Conservation (phyloP, 805 yeast genomes). For the Spathaspora passalidarum region DNA sequence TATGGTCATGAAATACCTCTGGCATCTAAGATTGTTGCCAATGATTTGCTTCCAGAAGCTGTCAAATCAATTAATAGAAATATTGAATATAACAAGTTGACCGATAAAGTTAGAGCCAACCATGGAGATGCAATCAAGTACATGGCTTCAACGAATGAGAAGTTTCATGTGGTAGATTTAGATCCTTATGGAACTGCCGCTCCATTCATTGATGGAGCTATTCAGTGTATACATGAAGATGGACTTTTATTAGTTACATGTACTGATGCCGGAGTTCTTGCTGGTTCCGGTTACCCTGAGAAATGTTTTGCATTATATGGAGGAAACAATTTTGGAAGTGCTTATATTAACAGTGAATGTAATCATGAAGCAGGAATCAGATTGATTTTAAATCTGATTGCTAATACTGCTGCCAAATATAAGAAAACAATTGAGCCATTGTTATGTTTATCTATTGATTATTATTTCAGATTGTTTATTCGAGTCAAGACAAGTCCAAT, state of each 20-base stretch:
- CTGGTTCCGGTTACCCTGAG: slow-evolving; percentile 95
- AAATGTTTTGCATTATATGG: slow-evolving; percentile 95
- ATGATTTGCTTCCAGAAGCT: slow-evolving; percentile 84
- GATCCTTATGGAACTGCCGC: slow-evolving; percentile 99
- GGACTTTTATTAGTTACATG: slow-evolving; percentile 90
- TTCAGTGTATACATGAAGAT: slow-evolving; percentile 77
- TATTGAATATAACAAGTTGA: slow-evolving; percentile 61
- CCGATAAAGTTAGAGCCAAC: slow-evolving; percentile 57
- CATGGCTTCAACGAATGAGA: slow-evolving; percentile 54
- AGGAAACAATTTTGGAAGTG: slow-evolving; percentile 77
- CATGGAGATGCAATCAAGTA: slow-evolving; percentile 88
- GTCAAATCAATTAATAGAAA: slow-evolving; percentile 76
- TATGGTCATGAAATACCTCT: slow-evolving; percentile 89
- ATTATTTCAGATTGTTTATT: slow-evolving; percentile 84
- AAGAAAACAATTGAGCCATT: slow-evolving; percentile 86
- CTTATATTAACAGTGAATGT: slow-evolving; percentile 53
- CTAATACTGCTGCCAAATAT: slow-evolving; percentile 84
- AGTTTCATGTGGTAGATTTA: slow-evolving; percentile 83
- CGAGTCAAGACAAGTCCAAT: slow-evolving; percentile 75
- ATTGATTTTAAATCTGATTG: slow-evolving; percentile 72
- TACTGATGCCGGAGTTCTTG: slow-evolving; percentile 92
- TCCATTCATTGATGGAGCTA: slow-evolving; percentile 90
- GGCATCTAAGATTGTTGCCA: slow-evolving; percentile 74
- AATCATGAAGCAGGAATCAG: slow-evolving; percentile 93
- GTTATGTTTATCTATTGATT: slow-evolving; percentile 83